These are phyloP conservation scores for Penicillium salamii DNA, from an alignment of 495 filamentous ascomycete species.

Conservation along the genomic window DNA sequence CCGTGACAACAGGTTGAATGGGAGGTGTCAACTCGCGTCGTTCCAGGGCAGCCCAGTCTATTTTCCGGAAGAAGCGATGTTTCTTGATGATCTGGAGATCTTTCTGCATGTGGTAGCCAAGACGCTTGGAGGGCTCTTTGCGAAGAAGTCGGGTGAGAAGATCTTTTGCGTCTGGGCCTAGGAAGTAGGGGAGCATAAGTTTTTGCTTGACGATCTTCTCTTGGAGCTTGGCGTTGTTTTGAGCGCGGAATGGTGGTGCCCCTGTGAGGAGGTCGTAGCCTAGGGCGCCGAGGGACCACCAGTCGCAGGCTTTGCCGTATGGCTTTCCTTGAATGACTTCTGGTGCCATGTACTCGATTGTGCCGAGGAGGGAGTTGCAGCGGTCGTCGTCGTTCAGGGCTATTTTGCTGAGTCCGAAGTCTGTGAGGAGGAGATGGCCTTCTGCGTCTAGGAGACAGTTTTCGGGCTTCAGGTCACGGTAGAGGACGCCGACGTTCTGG, in stretches of 20 bases:
- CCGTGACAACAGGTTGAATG: constrained; percentile 87
- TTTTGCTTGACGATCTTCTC: constrained; percentile 93
- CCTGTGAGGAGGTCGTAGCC: constrained; percentile 92
- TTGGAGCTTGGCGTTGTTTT: constrained; percentile 88
- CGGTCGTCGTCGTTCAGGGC: constrained; percentile 73
- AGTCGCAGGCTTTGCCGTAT: constrained; percentile 93
- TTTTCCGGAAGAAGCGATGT: constrained; percentile 94
- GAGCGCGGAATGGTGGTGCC: constrained; percentile 80
- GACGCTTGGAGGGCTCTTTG: constrained; percentile 85
- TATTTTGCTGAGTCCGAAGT: constrained; percentile 96
- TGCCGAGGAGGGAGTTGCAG: constrained; percentile 83
- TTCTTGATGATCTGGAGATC: constrained; percentile 83
- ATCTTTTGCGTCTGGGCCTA: constrained; percentile 88
- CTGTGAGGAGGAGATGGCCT: constrained; percentile 90
- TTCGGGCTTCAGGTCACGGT: constrained; percentile 95
- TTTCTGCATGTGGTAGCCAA: constrained; percentile 84
- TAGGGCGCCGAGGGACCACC: constrained; percentile 95
- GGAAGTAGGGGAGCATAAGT: constrained; percentile 78
- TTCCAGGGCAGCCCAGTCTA: constrained; percentile 85
- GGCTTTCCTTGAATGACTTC: constrained; percentile 79
- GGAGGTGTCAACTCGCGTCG: constrained; percentile 77
- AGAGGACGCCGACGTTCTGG: constrained; percentile 85
- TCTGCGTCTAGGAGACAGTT: constrained; percentile 92
- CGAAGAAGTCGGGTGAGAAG: constrained; percentile 81
- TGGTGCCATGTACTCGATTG: constrained; percentile 97